These are phyloP conservation scores for Sporisorium reilianum DNA, from an alignment of 1,284 basidiomycete species.

Conservation along the genomic window DNA sequence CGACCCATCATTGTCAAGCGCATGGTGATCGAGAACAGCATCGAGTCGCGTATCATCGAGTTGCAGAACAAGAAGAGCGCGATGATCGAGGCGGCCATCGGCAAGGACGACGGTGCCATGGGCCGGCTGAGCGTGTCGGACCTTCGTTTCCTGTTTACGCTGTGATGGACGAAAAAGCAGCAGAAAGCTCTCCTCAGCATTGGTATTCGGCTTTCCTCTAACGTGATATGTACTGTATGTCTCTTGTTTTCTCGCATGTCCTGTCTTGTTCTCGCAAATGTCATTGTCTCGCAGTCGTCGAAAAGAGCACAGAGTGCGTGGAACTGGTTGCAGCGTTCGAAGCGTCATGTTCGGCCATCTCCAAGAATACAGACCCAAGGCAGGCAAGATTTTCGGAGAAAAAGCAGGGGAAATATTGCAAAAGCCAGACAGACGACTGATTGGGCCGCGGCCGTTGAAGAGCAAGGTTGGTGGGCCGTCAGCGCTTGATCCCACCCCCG, in stretches of 20 bases:
- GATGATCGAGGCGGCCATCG: conserved; percentile 69
- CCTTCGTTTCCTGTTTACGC: conserved; percentile 65
- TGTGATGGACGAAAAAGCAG: conserved; percentile 28
- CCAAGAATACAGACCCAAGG: conserved; percentile 6
- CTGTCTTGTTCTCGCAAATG: conserved; percentile 12
- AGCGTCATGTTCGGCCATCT: conserved; percentile 15
- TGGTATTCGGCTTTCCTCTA: background rate
- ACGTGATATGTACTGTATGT: too few species aligned
- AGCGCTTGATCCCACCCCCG: background rate
- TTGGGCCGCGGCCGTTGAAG: conserved; percentile 4
- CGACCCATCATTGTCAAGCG: conserved; percentile 93
- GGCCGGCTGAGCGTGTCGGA: conserved; percentile 66
- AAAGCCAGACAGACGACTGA: conserved; percentile 15
- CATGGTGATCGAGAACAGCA: conserved; percentile 93
- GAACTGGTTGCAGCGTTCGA: too few species aligned
- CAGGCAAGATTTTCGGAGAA: background rate
- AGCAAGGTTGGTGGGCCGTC: background rate
- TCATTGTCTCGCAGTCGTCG: background rate
- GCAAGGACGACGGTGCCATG: conserved; percentile 68
- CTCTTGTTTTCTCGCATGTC: conserved; percentile 12
- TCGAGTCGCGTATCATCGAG: conserved; percentile 88
- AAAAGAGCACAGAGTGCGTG: background rate
- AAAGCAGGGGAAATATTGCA: conserved; percentile 9
- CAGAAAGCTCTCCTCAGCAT: background rate
- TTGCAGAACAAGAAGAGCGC: conserved; percentile 91